Percentiles rank a stretch among this genome's conserved stretches.
These are phyloP conservation scores for Colletotrichum sp. DNA, from an alignment of 2,329 filamentous ascomycete genomes.

Conservation along the genomic window DNA sequence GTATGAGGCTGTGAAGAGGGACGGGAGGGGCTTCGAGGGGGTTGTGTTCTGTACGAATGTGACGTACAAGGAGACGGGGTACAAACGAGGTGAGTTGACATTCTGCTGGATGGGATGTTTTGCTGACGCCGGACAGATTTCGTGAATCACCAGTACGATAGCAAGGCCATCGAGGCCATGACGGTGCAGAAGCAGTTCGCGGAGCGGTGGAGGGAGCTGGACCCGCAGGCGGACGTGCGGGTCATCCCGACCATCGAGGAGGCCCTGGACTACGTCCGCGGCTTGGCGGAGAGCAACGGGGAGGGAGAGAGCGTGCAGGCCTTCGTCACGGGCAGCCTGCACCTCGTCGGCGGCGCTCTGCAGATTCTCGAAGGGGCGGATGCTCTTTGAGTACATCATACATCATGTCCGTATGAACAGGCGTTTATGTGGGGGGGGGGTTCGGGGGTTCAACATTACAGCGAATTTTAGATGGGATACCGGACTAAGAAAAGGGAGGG, in stretches of 20 bases:
- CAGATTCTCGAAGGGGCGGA: conserved; percentile 13
- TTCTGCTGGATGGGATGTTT: not conserved
- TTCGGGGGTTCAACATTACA: not conserved
- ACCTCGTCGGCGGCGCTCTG: conserved; percentile 81
- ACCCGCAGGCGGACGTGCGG: conserved; percentile 47
- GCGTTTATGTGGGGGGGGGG: not conserved
- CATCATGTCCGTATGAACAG: not conserved
- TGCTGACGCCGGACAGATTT: conserved; percentile 47
- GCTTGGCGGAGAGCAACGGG: conserved; percentile 25
- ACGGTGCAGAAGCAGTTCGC: conserved; percentile 59
- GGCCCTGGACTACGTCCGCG: conserved; percentile 45
- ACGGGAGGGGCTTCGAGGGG: conserved; percentile 63
- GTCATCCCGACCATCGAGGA: conserved; percentile 61
- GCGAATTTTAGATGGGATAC: not conserved
- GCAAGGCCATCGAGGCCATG: conserved; percentile 55
- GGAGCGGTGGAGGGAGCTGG: conserved; percentile 53
- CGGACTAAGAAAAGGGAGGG: conserved; percentile 21
- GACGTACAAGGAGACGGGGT: conserved; percentile 55
- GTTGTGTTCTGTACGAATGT: conserved; percentile 88
- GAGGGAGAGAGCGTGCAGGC: conserved; percentile 42
- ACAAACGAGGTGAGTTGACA: conserved; percentile 41
- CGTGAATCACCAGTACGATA: conserved; percentile 59
- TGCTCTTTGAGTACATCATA: not conserved
- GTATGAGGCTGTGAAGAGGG: conserved; percentile 56
- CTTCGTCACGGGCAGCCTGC: conserved; percentile 82